A percentile compares a stretch with the other conserved stretches of the same genome.
Evolutionary conservation across 1,284 basidiomycete genomes (phyloP).

Genomic region (Sparassis latifolia): DNA sequence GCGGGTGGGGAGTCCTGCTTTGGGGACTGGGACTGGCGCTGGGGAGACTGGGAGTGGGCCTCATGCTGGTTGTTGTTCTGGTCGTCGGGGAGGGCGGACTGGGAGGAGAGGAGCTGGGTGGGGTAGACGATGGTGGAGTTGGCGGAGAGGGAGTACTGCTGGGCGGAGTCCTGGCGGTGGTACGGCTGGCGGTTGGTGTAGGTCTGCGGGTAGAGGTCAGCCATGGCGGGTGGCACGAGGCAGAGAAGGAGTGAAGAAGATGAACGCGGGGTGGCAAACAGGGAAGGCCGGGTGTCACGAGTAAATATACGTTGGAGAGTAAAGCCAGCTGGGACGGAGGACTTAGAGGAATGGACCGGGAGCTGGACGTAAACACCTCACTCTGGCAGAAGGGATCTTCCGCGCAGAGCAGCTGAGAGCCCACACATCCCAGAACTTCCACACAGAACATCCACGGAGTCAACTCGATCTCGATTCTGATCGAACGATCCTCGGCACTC

Average conservation of each 20-base stretch:
- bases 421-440: no score
- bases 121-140: conserved; percentile 35
- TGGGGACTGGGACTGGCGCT: conserved; percentile 25
- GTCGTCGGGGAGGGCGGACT: conserved; percentile 46
- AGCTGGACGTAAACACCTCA: no score
- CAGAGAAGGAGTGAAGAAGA: conserved; percentile 11
- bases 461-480: conserved; percentile 10
- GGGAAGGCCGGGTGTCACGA: neutral
- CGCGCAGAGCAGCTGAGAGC: no score
- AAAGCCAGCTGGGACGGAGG: conserved; percentile 9
- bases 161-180: conserved; percentile 21
- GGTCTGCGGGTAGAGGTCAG: conserved; percentile 66
- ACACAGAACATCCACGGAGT: no score
- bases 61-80: conserved; percentile 27
- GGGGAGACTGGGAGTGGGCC: conserved; percentile 23
- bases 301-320: conserved; percentile 5
- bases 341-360: conserved; percentile 8
- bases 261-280: conserved; percentile 29
- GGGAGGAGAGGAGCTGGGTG: conserved; percentile 38
- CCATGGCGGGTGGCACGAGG: conserved; percentile 37
- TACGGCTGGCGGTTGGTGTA: conserved; percentile 37
- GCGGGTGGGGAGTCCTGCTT: conserved; percentile 33
- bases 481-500: conserved; percentile 17
- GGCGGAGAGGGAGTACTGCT: conserved; percentile 24
- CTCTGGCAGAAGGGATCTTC: no score